Evolutionary conservation across 2,329 filamentous ascomycete genomes (phyloP).

Genomic region (Xylariaceae sp.): DNA sequence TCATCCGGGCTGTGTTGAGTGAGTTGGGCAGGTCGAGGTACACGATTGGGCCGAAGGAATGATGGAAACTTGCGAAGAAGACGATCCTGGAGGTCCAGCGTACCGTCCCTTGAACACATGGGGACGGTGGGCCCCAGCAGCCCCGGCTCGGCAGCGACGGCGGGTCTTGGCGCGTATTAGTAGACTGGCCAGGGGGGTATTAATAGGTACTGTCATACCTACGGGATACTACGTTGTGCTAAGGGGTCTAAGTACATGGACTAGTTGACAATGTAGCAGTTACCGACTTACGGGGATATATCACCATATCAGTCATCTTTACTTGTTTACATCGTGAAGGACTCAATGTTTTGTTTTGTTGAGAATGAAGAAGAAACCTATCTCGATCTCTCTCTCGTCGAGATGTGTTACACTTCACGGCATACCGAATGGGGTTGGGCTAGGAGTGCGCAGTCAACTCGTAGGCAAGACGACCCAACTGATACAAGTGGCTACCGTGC

Average conservation of each 20-base stretch:
- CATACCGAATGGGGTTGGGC: background rate
- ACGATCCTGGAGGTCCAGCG: background rate
- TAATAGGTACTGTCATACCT: background rate
- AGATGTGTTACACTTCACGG: background rate
- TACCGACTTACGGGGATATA: no score
- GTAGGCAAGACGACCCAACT: no score
- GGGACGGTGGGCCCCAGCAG: background rate
- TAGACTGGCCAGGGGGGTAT: no score
- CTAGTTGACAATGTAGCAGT: background rate
- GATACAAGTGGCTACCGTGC: no score
- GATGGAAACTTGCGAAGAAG: background rate
- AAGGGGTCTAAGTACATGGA: background rate
- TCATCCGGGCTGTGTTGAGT: constrained; percentile 1
- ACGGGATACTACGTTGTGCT: no score
- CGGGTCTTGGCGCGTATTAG: background rate
- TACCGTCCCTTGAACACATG: background rate
- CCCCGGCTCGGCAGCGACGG: background rate
- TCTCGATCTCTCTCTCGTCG: no score
- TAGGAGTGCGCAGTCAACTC: background rate
- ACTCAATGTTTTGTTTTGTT: background rate
- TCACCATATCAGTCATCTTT: no score
- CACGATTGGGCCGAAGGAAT: background rate
- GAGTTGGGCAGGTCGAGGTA: background rate
- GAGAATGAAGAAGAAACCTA: background rate
- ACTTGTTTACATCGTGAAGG: no score